A percentile compares a stretch with the other conserved stretches of the same genome.
phyloP scores from a whole-genome alignment of 2,329 filamentous ascomycete genomes.

The Colletotrichum chrysophilum region DNA sequence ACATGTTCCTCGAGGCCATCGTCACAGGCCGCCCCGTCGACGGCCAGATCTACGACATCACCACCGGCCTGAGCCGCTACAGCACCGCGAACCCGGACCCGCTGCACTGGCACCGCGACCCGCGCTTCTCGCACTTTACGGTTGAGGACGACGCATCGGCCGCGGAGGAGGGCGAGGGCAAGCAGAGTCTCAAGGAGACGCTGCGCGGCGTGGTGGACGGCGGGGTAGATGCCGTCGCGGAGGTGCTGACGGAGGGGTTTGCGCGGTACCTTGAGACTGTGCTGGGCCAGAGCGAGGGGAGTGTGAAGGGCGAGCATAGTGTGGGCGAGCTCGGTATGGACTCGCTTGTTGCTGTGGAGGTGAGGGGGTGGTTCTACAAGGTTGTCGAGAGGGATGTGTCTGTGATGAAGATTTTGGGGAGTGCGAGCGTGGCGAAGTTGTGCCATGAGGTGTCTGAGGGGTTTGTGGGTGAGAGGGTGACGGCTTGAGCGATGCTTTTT shows the following conservation, averaged over 20 bases:
- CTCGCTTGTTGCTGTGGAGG: conserved; percentile 35
- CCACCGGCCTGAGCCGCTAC: conserved; percentile 38
- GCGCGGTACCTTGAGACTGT: conserved; percentile 25
- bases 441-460: conserved; percentile 12
- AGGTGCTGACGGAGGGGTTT: conserved; percentile 32
- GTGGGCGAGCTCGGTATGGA: conserved; percentile 36
- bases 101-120: conserved; percentile 48
- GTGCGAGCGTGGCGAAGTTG: conserved; percentile 26
- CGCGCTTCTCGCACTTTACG: conserved; percentile 46
- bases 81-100: conserved; percentile 30
- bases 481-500: background rate
- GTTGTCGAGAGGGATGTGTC: conserved; percentile 47
- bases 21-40: conserved; percentile 26
- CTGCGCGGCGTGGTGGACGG: conserved; percentile 25
- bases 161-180: background rate
- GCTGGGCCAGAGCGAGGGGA: conserved; percentile 24
- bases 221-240: conserved; percentile 24
- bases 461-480: background rate
- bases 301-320: conserved; percentile 34
- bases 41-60: conserved; percentile 27
- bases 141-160: conserved; percentile 18
- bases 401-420: conserved; percentile 49
- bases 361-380: conserved; percentile 53
- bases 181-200: conserved; percentile 31
- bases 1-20: conserved; percentile 34